Conservation (phyloP, 2,329 filamentous ascomycete species). For the Alternaria triticimaculans region DNA sequence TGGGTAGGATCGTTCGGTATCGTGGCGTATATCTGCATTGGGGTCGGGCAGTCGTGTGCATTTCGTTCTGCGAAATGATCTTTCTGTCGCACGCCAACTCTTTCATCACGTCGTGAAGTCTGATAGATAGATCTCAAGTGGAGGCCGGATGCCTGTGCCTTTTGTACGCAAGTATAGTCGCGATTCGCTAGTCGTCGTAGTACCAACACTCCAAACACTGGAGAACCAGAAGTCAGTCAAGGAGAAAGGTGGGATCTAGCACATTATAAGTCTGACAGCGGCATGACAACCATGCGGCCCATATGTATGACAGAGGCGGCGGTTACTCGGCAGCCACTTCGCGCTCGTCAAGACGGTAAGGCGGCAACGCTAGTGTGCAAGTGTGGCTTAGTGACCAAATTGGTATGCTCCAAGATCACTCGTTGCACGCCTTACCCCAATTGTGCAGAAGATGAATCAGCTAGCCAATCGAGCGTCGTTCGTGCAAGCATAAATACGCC, state of each 20-base stretch:
- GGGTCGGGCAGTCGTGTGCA: neutral
- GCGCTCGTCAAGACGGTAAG: constrained; percentile 10
- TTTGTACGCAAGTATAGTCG: neutral
- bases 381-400: constrained; percentile 3
- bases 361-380: constrained; percentile 8
- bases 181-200: neutral
- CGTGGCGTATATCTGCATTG: neutral
- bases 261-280: neutral
- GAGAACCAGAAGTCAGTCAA: neutral
- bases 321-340: constrained; percentile 5
- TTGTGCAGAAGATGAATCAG: neutral
- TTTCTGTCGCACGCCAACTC: neutral
- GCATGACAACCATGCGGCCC: constrained; percentile 1
- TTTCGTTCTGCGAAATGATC: neutral
- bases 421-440: neutral
- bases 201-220: neutral
- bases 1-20: neutral
- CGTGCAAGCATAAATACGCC: neutral
- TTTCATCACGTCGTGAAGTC: neutral
- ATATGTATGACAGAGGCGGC: constrained; percentile 5
- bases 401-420: neutral
- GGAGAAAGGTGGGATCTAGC: neutral
- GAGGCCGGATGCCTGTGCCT: neutral
- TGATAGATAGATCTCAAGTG: neutral
- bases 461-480: neutral